Conservation (phyloP, 2,329 filamentous ascomycete species). For the Aspergillus melleus region DNA sequence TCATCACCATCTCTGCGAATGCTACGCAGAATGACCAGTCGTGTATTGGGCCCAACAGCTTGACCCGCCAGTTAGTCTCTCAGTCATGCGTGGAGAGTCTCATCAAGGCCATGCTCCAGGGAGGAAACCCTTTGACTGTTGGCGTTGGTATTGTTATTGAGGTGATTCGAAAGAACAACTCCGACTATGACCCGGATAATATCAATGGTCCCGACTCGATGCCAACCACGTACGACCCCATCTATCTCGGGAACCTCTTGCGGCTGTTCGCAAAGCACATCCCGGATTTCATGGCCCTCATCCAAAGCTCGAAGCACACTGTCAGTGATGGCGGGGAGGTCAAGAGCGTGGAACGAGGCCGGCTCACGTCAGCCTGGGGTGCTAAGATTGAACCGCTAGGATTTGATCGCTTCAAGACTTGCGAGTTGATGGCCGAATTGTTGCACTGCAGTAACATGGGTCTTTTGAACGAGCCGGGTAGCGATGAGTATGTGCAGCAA, state of each 20-base stretch:
- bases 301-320: constrained; percentile 69
- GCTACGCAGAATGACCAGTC: constrained; percentile 97
- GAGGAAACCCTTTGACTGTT: constrained; percentile 91
- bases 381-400: constrained; percentile 89
- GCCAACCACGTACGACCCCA: constrained; percentile 85
- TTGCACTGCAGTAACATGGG: constrained; percentile 99
- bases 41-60: constrained; percentile 96
- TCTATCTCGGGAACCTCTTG: constrained; percentile 88
- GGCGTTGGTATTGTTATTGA: constrained; percentile 97
- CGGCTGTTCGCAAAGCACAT: constrained; percentile 88
- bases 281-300: constrained; percentile 88
- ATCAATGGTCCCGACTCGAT: constrained; percentile 75
- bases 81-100: constrained; percentile 77
- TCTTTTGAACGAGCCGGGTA: constrained; percentile 84
- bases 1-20: constrained; percentile 98
- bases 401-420: constrained; percentile 98
- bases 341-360: constrained; percentile 67
- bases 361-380: constrained; percentile 84
- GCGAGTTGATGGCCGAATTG: constrained; percentile 96
- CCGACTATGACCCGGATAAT: constrained; percentile 94
- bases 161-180: constrained; percentile 98
- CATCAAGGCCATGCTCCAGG: constrained; percentile 87
- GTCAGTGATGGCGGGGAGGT: constrained; percentile 57
- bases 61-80: constrained; percentile 92
- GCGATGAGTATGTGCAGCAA: constrained; percentile 78